Percentiles rank a stretch among this genome's conserved stretches.
Conservation (phyloP, 768 basidiomycete genomes). For the Mycena vitilis region DNA sequence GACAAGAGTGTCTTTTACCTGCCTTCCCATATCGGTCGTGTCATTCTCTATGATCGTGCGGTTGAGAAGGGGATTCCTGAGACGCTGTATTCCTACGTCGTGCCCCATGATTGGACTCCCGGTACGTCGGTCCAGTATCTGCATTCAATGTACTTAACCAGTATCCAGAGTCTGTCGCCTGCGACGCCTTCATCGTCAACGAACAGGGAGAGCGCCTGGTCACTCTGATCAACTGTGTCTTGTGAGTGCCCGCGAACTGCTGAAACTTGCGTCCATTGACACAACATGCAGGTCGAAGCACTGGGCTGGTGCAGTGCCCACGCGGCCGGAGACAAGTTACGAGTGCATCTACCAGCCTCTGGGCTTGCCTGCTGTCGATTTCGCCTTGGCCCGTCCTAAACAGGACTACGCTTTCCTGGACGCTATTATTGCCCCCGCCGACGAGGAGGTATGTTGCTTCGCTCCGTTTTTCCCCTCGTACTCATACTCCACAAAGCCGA, state of each 20-base stretch:
- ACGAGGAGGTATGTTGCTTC: background rate
- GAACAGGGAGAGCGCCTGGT: conserved; percentile 38
- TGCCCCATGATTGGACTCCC: background rate
- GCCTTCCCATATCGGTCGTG: conserved; percentile 40
- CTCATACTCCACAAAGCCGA: background rate
- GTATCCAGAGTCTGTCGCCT: conserved; percentile 33
- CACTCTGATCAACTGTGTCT: conserved; percentile 20
- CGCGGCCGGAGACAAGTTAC: conserved; percentile 33
- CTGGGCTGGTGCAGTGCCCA: conserved; percentile 15
- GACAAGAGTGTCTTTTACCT: conserved; percentile 47
- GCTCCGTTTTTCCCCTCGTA: too few relatives aligned
- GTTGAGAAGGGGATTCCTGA: background rate
- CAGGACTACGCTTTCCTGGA: conserved; percentile 29
- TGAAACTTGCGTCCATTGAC: conserved; percentile 31
- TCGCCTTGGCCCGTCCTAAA: background rate
- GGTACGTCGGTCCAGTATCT: background rate
- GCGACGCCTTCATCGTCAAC: conserved; percentile 43
- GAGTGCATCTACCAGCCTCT: conserved; percentile 35
- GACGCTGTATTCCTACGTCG: background rate
- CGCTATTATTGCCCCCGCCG: conserved; percentile 28
- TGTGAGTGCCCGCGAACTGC: conserved; percentile 20
- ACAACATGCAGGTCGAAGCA: conserved; percentile 28
- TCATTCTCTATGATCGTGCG: conserved; percentile 34
- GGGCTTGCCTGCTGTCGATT: conserved; percentile 12
- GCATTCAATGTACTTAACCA: background rate